Evolutionary conservation across 1,284 basidiomycete species (phyloP), one percentile per base, ranked within the genome.

Genomic region (Marasmius fiardii): DNA sequence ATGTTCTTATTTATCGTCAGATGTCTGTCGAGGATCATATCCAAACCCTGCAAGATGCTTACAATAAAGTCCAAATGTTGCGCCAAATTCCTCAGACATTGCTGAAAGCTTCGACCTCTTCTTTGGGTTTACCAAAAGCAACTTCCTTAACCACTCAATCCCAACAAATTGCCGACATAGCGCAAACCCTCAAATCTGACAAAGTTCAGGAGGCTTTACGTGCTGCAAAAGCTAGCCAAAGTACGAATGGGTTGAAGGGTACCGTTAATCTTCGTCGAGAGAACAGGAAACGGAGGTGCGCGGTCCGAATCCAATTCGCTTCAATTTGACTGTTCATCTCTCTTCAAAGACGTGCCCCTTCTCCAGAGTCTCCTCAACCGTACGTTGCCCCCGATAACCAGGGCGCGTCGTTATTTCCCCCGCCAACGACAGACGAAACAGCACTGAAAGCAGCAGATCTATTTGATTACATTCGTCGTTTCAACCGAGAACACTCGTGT

Each of bases 231-330:
- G 47, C 24, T 18, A 49, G 47, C 26, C 23, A 49, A 26, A 49
- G 31, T 20, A 3, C 31, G n/a, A 49, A 49, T 20, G 47, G 47
- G 8, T 49, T 49, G 26, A 49, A 49, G 47, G 26, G 31, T 2
- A 49, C 47, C 10, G 47, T 49, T 18, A 49, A 49, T 49, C 47
- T 49, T 33, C 47, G 47, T 28, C 24, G 47, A 20, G 47, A 49
- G 28, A 49, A 49, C 28, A 49, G 47, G 28, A 49, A 49, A 31
- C 47, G 47, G 28, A 49, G 47, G 47, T 49, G 16, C 12, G 16
- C 24, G 24, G 39, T 26, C 12, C 16, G 10, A 11, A 4, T 49
- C 26, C 4, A 16, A 45, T 23, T 6, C n/a, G 7, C 12, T 16
- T 7, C 28, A 18, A 6, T 31, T 16, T 12, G n/a, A 16, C 14